These are phyloP conservation scores for Neurospora sp. DNA, from an alignment of 495 filamentous ascomycete genomes.

Conservation along the genomic window DNA sequence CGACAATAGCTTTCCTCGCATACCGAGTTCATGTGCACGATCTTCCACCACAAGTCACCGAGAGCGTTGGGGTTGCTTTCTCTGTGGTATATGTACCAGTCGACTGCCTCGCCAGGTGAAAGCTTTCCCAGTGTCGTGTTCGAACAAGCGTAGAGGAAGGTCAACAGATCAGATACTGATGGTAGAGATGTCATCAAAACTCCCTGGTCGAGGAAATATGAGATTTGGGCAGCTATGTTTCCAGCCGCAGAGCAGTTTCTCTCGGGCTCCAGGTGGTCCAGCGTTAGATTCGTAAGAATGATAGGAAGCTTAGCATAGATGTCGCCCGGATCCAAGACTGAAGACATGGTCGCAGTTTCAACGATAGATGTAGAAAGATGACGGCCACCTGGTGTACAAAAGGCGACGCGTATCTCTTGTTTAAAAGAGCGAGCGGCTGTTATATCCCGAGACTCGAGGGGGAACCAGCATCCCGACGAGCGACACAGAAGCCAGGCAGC, in stretches of 20 bases:
- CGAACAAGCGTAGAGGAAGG: too few relatives aligned
- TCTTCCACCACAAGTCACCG: neutral
- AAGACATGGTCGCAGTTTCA: neutral
- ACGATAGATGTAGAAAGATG: neutral
- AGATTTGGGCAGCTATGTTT: neutral
- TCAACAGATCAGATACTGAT: too few relatives aligned
- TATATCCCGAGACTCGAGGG: neutral
- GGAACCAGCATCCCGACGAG: neutral
- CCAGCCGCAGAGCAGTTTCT: neutral
- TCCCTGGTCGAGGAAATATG: neutral
- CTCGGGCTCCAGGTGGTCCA: neutral
- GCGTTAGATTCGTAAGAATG: fast-evolving
- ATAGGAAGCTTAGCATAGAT: neutral
- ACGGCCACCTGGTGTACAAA: neutral
- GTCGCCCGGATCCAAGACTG: neutral
- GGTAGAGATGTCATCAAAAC: neutral
- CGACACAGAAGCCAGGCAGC: neutral
- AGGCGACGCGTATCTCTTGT: neutral
- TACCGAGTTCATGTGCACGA: neutral
- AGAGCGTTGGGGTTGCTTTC: too few relatives aligned
- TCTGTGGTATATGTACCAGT: neutral
- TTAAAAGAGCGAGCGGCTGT: neutral
- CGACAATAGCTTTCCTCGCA: neutral
- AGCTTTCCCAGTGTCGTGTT: too few relatives aligned
- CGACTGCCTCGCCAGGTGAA: too few relatives aligned